These are phyloP conservation scores for Monosporascus sp. DNA, from an alignment of 2,329 filamentous ascomycete genomes.

Conservation along the genomic window DNA sequence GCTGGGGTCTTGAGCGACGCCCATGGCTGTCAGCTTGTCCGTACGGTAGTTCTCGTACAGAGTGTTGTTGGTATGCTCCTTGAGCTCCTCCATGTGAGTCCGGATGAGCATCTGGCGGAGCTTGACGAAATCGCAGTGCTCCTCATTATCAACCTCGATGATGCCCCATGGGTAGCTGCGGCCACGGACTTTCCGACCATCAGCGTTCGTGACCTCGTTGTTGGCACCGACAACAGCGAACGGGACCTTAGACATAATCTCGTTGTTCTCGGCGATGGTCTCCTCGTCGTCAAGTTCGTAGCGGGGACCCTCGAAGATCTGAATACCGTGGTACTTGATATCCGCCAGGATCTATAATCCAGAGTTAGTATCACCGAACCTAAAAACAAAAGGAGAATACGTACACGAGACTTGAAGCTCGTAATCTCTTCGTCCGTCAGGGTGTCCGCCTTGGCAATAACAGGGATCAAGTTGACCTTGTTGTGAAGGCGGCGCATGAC, in stretches of 20 bases:
- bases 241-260: constrained; percentile 99
- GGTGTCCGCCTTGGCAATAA: constrained; percentile 98
- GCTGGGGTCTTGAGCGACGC: constrained; percentile 94
- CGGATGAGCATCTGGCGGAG: constrained; percentile 99
- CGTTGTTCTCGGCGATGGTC: constrained; percentile 99
- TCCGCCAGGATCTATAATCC: constrained; percentile 78
- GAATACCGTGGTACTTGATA: constrained; percentile 94
- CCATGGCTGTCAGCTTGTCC: constrained; percentile 98
- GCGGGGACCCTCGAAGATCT: constrained; percentile 97
- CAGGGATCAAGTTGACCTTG: constrained; percentile 99
- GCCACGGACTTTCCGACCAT: constrained; percentile 92
- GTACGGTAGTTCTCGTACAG: constrained; percentile 99
- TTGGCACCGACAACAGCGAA: constrained; percentile 98
- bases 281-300: constrained; percentile 99
- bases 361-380: constrained; percentile 5
- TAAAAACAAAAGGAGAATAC: constrained; percentile 30
- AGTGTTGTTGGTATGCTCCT: constrained; percentile 99
- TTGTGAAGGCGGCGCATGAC: constrained; percentile 99
- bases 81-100: constrained; percentile 99
- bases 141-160: constrained; percentile 99
- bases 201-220: constrained; percentile 82
- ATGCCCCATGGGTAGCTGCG: constrained; percentile 97
- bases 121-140: constrained; percentile 99
- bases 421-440: constrained; percentile 94
- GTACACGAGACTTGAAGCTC: constrained; percentile 92